Conservation (phyloP, 768 basidiomycete genomes). For the Gloeopeniophorella convolvens region DNA sequence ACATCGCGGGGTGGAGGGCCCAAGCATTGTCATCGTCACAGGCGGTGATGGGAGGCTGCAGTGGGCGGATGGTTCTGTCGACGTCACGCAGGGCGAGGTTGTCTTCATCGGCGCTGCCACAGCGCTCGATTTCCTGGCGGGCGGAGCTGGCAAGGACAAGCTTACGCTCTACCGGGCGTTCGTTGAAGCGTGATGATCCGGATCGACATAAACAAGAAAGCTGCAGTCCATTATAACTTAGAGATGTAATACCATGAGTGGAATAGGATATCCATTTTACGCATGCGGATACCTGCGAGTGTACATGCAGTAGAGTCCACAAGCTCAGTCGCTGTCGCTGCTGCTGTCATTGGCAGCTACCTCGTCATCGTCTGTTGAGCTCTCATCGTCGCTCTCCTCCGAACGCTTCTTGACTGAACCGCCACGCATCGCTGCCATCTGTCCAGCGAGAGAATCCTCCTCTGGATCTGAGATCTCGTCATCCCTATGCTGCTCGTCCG, state of each 20-base stretch:
- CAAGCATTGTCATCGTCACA: conserved; percentile 78
- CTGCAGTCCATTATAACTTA: not conserved
- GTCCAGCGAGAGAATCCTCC: conserved; percentile 92
- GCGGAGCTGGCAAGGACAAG: conserved; percentile 28
- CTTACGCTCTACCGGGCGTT: conserved; percentile 67
- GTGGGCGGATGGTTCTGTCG: conserved; percentile 40
- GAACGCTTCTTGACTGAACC: conserved; percentile 66
- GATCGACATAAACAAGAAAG: not conserved
- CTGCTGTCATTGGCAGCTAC: conserved; percentile 44
- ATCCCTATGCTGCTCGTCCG: conserved; percentile 58
- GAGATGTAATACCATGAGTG: not conserved
- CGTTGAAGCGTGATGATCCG: conserved; percentile 35
- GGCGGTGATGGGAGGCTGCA: conserved; percentile 52
- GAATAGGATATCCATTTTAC: not conserved
- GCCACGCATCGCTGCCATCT: conserved; percentile 96
- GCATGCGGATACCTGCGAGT: not conserved
- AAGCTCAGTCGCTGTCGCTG: conserved; percentile 43
- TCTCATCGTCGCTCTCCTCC: conserved; percentile 47
- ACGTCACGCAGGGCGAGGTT: conserved; percentile 60
- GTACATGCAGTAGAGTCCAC: conserved; percentile 3
- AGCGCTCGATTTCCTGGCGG: conserved; percentile 39
- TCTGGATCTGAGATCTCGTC: conserved; percentile 98
- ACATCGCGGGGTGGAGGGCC: conserved; percentile 70
- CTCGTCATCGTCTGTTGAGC: conserved; percentile 44
- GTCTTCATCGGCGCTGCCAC: conserved; percentile 75